Evolutionary conservation across 1,284 basidiomycete species (phyloP).

Genomic region (Moesziomyces sp.): DNA sequence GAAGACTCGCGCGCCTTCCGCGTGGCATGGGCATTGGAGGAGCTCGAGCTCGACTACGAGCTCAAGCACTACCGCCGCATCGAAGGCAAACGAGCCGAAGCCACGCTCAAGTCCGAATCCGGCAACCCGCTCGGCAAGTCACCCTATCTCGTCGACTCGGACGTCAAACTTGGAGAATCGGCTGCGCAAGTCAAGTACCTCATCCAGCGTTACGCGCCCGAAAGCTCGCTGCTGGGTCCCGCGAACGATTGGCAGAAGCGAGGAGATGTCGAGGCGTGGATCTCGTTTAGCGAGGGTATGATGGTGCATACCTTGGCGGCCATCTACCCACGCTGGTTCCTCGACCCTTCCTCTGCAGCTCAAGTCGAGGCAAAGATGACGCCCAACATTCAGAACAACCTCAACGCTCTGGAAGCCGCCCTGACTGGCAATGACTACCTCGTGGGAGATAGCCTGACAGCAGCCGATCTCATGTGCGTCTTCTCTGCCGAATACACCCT

Average conservation of each 20-base stretch:
- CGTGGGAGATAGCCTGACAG: constrained; percentile 12
- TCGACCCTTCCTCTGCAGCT: background rate
- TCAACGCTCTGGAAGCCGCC: constrained; percentile 17
- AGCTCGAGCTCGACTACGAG: constrained; percentile 24
- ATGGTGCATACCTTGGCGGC: constrained; percentile 33
- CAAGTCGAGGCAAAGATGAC: constrained; percentile 16
- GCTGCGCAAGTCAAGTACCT: constrained; percentile 28
- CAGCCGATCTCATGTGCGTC: constrained; percentile 34
- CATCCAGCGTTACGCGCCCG: constrained; percentile 19
- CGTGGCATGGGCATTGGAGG: constrained; percentile 29
- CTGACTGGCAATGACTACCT: constrained; percentile 6
- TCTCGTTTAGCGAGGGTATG: constrained; percentile 33
- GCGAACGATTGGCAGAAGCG: constrained; percentile 16
- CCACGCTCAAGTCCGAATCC: constrained; percentile 12
- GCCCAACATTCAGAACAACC: constrained; percentile 35
- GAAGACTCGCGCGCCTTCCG: constrained; percentile 42
- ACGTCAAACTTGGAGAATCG: constrained; percentile 11
- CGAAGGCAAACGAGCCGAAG: constrained; percentile 30
- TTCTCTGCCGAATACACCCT: constrained; percentile 36
- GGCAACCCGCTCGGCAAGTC: constrained; percentile 32
- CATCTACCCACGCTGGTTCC: constrained; percentile 30
- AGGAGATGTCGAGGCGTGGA: constrained; percentile 17
- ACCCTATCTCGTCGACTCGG: constrained; percentile 22
- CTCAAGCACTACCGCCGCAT: constrained; percentile 17
- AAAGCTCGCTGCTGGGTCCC: constrained; percentile 10